Conservation (phyloP, 2,329 filamentous ascomycete species). For the Acarospora socialis region DNA sequence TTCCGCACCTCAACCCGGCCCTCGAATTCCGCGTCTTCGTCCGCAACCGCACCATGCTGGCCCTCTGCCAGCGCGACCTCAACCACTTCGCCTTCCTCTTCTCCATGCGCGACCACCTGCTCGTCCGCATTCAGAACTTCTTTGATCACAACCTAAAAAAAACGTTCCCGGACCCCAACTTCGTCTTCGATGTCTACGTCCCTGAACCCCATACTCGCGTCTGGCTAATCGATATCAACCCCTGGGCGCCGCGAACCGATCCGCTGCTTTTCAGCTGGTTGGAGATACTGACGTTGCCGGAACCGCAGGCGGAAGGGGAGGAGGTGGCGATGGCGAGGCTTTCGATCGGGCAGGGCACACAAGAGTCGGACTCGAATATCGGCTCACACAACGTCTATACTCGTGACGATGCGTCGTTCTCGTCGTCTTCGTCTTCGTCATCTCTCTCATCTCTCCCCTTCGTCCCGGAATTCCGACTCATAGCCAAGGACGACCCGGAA, state of each 20-base stretch:
- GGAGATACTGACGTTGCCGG: slow-evolving; percentile 61
- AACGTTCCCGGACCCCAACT: slow-evolving; percentile 71
- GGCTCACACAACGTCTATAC: too few species aligned
- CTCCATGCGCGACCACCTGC: slow-evolving; percentile 49
- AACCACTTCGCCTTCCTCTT: slow-evolving; percentile 81
- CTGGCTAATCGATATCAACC: slow-evolving; percentile 86
- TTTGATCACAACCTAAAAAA: slow-evolving; percentile 60
- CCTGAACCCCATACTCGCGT: slow-evolving; percentile 61
- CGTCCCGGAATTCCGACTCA: slow-evolving; percentile 64
- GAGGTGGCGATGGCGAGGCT: slow-evolving; percentile 11
- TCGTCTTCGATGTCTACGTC: slow-evolving; percentile 86
- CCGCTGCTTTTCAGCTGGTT: slow-evolving; percentile 79
- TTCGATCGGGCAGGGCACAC: slow-evolving; percentile 11
- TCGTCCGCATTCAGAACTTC: slow-evolving; percentile 57
- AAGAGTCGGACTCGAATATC: slow-evolving; percentile 15
- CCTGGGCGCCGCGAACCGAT: slow-evolving; percentile 84
- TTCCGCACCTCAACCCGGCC: slow-evolving; percentile 72
- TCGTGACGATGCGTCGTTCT: too few species aligned
- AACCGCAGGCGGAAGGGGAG: slow-evolving; percentile 8
- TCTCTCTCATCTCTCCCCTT: slow-evolving; percentile 32
- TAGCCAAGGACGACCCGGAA: slow-evolving; percentile 73
- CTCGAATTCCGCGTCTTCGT: slow-evolving; percentile 96
- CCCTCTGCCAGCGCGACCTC: slow-evolving; percentile 74
- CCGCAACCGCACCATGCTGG: slow-evolving; percentile 63
- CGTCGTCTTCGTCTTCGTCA: too few species aligned